These are phyloP conservation scores for Spergularia bocconei DNA, from an alignment of 148 eudicot species.

Conservation along the genomic window DNA sequence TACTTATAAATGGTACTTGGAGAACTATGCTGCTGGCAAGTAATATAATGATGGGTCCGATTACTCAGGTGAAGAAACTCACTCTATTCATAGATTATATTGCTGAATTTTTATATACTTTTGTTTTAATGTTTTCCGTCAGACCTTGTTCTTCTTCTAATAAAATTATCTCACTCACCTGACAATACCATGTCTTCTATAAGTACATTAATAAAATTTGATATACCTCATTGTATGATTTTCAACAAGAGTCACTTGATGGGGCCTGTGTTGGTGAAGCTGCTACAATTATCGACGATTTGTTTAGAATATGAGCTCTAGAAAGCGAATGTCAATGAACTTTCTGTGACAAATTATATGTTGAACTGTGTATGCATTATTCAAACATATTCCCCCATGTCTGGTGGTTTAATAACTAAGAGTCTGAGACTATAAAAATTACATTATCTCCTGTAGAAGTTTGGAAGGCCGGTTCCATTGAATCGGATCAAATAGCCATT, in stretches of 20 bases:
- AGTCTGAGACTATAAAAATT: no score
- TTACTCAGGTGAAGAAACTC: conserved; percentile 18
- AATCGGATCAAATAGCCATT: no score
- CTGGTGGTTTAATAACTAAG: no score
- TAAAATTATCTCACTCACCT: background rate
- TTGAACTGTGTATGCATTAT: no score
- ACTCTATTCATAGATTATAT: background rate
- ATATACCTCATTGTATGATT: background rate
- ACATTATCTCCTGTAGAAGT: no score
- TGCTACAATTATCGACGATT: background rate
- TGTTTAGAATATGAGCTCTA: no score
- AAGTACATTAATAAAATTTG: background rate
- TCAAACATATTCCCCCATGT: no score
- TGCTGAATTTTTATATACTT: background rate
- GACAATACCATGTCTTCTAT: background rate
- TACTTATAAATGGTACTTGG: conserved; percentile 87
- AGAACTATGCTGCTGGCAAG: conserved; percentile 51
- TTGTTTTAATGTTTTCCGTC: conserved; percentile 10
- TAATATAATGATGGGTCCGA: conserved; percentile 28
- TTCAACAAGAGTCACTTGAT: background rate
- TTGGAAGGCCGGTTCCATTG: no score
- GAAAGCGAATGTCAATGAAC: no score
- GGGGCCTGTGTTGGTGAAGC: background rate
- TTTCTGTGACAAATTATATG: no score
- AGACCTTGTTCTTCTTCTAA: background rate